phyloP scores from a whole-genome alignment of 805 yeast genomes.

The Nakazawaea anatomiae region DNA sequence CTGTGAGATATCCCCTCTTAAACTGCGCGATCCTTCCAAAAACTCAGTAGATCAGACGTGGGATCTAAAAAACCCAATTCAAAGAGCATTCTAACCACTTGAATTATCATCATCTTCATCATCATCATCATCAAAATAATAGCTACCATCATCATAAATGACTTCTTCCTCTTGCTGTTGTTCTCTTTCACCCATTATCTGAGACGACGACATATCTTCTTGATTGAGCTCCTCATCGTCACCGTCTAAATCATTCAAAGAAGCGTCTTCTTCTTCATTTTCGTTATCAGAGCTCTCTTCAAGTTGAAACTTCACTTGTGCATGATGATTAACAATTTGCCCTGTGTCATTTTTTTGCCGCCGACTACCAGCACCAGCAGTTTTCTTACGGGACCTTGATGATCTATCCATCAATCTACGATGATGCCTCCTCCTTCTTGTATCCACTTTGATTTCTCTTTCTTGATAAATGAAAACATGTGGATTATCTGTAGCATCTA shows the following conservation, averaged over 20 bases:
- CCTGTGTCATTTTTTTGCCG: background rate
- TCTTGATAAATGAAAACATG: constrained; percentile 1
- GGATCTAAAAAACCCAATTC: too few relatives aligned
- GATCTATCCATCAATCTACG: background rate
- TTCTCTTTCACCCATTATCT: background rate
- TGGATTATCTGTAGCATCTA: background rate
- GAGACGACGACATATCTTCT: background rate
- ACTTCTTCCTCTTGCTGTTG: constrained; percentile 3
- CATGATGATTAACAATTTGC: background rate
- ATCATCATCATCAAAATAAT: constrained; percentile 9
- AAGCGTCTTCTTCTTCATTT: background rate
- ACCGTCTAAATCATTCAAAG: background rate
- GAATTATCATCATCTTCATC: constrained; percentile 18
- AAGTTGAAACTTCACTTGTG: constrained; percentile 1
- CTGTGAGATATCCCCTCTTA: too few relatives aligned
- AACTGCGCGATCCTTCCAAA: too few relatives aligned
- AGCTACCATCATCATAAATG: constrained; percentile 4
- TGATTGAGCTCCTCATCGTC: background rate
- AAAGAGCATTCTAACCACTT: background rate
- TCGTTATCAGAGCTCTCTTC: background rate
- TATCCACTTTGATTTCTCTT: background rate
- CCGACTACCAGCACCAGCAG: background rate
- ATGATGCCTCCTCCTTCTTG: background rate
- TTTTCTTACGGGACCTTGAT: background rate
- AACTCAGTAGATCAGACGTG: too few relatives aligned